Percentiles rank a stretch among this genome's conserved stretches.
Evolutionary conservation across 345 rosid genomes (phyloP).

Genomic region (Lepidium aucheri): DNA sequence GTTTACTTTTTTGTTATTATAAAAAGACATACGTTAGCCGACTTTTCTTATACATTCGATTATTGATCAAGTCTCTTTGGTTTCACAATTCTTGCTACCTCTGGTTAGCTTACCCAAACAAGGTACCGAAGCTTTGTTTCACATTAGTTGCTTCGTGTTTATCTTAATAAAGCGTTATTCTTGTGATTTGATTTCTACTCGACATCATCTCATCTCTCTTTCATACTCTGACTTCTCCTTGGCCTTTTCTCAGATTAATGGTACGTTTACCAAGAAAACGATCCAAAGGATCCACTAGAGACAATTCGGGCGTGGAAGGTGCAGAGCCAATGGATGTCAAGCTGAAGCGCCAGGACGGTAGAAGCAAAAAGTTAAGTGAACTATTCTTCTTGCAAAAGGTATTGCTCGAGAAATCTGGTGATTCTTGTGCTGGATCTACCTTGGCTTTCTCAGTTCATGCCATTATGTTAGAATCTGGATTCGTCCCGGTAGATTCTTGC

Average conservation of each 20-base stretch:
- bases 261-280: too few species aligned
- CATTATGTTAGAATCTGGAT: slow-evolving; percentile 65
- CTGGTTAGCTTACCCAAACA: too few species aligned
- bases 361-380: slow-evolving; percentile 32
- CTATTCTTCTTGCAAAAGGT: slow-evolving; percentile 53
- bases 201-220: neutral
- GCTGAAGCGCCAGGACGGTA: slow-evolving; percentile 10
- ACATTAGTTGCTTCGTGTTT: too few species aligned
- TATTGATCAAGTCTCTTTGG: too few species aligned
- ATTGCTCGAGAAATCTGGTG: slow-evolving; percentile 40
- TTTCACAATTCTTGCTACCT: too few species aligned
- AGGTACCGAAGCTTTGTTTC: too few species aligned
- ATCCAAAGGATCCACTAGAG: neutral
- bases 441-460: slow-evolving; percentile 58
- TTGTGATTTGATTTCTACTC: too few species aligned
- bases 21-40: too few species aligned
- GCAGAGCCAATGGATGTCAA: slow-evolving; percentile 5
- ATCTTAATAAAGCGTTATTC: too few species aligned
- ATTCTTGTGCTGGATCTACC: slow-evolving; percentile 31
- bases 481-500: slow-evolving; percentile 33
- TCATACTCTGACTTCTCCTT: neutral
- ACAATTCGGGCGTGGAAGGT: neutral
- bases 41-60: too few species aligned
- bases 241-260: too few species aligned
- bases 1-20: too few species aligned